phyloP scores from a whole-genome alignment of 2,329 filamentous ascomycete species.

The Paraconiothyrium sp. region DNA sequence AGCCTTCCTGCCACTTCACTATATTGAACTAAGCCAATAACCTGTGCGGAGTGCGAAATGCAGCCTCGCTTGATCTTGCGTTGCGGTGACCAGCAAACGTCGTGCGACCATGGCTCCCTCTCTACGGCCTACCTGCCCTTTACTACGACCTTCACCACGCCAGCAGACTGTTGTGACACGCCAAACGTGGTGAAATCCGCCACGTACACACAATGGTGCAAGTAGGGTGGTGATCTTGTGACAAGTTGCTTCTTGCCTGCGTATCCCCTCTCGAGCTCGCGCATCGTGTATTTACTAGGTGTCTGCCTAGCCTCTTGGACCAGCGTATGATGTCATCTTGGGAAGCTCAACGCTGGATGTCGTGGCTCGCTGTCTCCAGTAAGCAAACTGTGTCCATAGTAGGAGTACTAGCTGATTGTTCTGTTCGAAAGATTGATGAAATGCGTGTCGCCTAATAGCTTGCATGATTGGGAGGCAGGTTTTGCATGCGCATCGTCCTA shows the following conservation, averaged over 20 bases:
- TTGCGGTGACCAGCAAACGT: no score
- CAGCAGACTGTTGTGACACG: slow-evolving; percentile 13
- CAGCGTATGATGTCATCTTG: slow-evolving; percentile 11
- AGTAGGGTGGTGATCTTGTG: background rate
- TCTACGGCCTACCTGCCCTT: slow-evolving; percentile 6
- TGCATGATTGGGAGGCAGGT: background rate
- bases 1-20: no score
- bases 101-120: no score
- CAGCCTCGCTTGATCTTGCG: no score
- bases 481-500: background rate
- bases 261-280: slow-evolving; percentile 3
- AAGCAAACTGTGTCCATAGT: background rate
- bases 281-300: slow-evolving; percentile 16
- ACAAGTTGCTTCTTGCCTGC: slow-evolving; percentile 14
- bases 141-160: slow-evolving; percentile 15
- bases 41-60: no score
- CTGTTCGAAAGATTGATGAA: background rate
- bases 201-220: slow-evolving; percentile 11
- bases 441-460: background rate
- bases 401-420: background rate
- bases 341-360: slow-evolving; percentile 4
- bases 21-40: no score
- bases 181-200: background rate
- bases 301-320: slow-evolving; percentile 16
- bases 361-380: slow-evolving; percentile 12